Conservation (phyloP, 768 basidiomycete species). For the Termitomyces sp. region DNA sequence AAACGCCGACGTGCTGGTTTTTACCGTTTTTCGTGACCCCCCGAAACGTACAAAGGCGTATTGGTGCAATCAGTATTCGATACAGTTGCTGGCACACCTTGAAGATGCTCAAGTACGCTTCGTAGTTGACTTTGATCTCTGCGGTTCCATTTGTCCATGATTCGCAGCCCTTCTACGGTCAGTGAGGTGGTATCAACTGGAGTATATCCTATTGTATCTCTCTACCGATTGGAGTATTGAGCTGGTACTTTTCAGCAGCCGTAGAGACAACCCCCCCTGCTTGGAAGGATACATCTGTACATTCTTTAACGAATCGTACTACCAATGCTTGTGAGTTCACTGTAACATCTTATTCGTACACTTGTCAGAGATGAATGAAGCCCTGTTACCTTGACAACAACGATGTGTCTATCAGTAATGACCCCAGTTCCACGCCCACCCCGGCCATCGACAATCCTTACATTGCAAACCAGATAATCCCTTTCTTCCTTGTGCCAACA, state of each 20-base stretch:
- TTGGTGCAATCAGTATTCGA: neutral
- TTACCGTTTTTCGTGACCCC: neutral
- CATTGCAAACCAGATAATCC: slow-evolving; percentile 38
- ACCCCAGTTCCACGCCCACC: neutral
- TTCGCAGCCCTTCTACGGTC: slow-evolving; percentile 37
- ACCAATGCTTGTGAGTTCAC: slow-evolving; percentile 33
- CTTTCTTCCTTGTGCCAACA: slow-evolving; percentile 20
- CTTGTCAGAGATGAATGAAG: slow-evolving; percentile 3
- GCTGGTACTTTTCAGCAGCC: slow-evolving; percentile 16
- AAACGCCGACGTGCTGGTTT: slow-evolving; percentile 23
- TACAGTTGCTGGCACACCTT: slow-evolving; percentile 4
- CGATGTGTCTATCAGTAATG: neutral
- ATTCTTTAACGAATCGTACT: slow-evolving; percentile 31
- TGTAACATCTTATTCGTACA: neutral
- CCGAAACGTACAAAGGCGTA: slow-evolving; percentile 10
- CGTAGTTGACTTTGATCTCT: slow-evolving; percentile 35
- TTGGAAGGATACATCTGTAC: slow-evolving; percentile 30
- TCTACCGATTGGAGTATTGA: neutral
- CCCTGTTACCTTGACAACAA: slow-evolving; percentile 1
- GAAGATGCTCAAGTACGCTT: slow-evolving; percentile 42
- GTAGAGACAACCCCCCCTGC: slow-evolving; percentile 37
- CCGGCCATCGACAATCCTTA: slow-evolving; percentile 44
- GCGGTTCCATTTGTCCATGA: slow-evolving; percentile 41
- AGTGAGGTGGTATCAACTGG: slow-evolving; percentile 51
- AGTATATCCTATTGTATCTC: slow-evolving; percentile 25